phyloP scores from a whole-genome alignment of 208 protist genomes.

The Trypanosomatidae sp. region DNA sequence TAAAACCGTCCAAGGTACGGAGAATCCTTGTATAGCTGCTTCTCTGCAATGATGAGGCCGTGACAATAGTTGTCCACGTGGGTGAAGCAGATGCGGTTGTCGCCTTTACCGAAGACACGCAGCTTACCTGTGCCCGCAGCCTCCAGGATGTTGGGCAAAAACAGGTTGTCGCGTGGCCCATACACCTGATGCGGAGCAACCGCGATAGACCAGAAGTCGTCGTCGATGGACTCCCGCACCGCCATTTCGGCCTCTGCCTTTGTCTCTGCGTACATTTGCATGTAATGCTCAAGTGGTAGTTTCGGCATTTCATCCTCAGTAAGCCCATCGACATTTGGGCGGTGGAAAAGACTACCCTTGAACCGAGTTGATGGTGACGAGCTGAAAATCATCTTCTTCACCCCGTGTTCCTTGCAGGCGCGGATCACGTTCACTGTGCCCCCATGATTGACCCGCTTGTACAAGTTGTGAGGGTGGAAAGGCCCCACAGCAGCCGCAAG shows the following conservation, averaged over 20 bases:
- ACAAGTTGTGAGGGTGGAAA: conserved; percentile 90
- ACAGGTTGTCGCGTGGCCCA: conserved; percentile 94
- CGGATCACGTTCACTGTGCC: conserved; percentile 95
- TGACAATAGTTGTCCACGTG: conserved; percentile 97
- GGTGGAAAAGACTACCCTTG: conserved; percentile 86
- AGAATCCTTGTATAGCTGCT: conserved; percentile 86
- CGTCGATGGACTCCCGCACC: conserved; percentile 65
- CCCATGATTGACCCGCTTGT: conserved; percentile 90
- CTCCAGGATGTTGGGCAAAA: conserved; percentile 95
- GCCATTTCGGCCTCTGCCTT: conserved; percentile 94
- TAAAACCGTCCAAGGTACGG: conserved; percentile 95
- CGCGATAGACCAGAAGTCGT: conserved; percentile 87
- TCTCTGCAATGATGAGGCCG: conserved; percentile 92
- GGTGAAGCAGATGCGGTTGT: conserved; percentile 95
- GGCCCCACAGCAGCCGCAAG: conserved; percentile 94
- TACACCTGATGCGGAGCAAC: conserved; percentile 96
- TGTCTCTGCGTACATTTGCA: conserved; percentile 94
- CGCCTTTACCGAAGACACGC: conserved; percentile 91
- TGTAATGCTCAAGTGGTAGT: conserved; percentile 86
- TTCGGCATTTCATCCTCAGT: conserved; percentile 90
- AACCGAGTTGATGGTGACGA: conserved; percentile 94
- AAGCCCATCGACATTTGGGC: conserved; percentile 92
- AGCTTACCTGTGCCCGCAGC: conserved; percentile 93
- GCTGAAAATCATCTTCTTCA: conserved; percentile 94
- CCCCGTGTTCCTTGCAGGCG: conserved; percentile 88